Evolutionary conservation across 805 yeast genomes (phyloP).

Genomic region (Zygoascus biomembranicola): DNA sequence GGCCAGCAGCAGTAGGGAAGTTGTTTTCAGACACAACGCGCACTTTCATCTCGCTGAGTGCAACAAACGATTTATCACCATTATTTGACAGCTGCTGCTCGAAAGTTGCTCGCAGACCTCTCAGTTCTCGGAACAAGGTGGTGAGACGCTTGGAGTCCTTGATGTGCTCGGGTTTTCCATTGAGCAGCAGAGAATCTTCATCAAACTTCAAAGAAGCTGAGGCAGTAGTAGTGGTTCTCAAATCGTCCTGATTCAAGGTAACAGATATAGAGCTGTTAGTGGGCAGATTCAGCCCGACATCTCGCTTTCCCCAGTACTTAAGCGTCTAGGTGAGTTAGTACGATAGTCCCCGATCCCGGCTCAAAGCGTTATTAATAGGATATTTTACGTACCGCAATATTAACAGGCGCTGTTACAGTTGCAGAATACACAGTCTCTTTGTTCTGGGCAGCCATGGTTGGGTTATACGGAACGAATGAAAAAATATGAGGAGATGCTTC

Average conservation of each 20-base stretch:
- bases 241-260: constrained; percentile 82
- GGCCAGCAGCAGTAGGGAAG: constrained; percentile 98
- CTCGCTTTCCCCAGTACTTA: constrained; percentile 99
- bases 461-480: background rate
- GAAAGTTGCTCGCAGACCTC: constrained; percentile 60
- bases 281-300: constrained; percentile 78
- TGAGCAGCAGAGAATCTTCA: constrained; percentile 71
- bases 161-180: constrained; percentile 73
- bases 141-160: constrained; percentile 40
- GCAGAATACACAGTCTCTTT: constrained; percentile 45
- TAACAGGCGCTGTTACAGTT: constrained; percentile 92
- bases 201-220: constrained; percentile 50
- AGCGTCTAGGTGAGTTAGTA: constrained; percentile 46
- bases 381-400: constrained; percentile 73
- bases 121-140: constrained; percentile 69
- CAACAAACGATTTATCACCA: constrained; percentile 10
- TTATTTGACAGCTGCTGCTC: constrained; percentile 23
- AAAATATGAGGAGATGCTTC: background rate
- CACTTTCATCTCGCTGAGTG: constrained; percentile 51
- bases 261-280: constrained; percentile 95
- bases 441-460: background rate
- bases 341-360: background rate
- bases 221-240: constrained; percentile 87
- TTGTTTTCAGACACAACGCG: constrained; percentile 89
- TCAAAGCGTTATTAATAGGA: background rate